phyloP scores from a whole-genome alignment of 305 asterid species.

The Withania somnifera region DNA sequence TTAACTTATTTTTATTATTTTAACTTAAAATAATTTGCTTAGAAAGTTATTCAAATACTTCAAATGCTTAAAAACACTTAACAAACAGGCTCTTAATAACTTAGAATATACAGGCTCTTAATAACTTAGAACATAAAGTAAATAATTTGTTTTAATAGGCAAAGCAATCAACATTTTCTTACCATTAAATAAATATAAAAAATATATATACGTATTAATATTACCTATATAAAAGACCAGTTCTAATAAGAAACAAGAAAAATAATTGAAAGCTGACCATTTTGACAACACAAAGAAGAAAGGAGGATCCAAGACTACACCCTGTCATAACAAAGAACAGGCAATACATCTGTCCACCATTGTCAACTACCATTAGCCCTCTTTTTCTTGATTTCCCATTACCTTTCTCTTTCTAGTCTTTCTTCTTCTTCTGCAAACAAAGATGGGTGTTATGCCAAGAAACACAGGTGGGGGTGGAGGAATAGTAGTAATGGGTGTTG shows the following conservation, averaged over 20 bases:
- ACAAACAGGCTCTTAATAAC: no score
- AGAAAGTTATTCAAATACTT: no score
- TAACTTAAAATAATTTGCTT: no score
- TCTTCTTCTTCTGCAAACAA: not conserved
- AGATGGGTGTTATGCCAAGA: slow-evolving; percentile 50
- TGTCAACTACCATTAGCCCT: not conserved
- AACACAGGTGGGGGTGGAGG: slow-evolving; percentile 17
- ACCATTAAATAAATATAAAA: no score
- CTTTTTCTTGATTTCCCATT: not conserved
- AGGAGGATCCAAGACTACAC: not conserved
- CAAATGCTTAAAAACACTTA: no score
- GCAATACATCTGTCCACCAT: not conserved
- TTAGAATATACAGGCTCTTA: no score
- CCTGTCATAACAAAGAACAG: not conserved
- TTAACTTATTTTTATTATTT: no score
- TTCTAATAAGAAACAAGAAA: not conserved
- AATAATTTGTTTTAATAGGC: no score
- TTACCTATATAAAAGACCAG: no score
- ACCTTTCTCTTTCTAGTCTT: not conserved
- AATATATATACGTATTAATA: no score
- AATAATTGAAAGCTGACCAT: not conserved
- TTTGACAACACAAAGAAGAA: not conserved
- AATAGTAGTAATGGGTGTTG: slow-evolving; percentile 23
- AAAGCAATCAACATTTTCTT: no score
- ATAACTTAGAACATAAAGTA: no score